Percentiles rank a stretch among this genome's conserved stretches.
Conservation (phyloP, 805 yeast species). For the Scheffersomyces amazonensis region DNA sequence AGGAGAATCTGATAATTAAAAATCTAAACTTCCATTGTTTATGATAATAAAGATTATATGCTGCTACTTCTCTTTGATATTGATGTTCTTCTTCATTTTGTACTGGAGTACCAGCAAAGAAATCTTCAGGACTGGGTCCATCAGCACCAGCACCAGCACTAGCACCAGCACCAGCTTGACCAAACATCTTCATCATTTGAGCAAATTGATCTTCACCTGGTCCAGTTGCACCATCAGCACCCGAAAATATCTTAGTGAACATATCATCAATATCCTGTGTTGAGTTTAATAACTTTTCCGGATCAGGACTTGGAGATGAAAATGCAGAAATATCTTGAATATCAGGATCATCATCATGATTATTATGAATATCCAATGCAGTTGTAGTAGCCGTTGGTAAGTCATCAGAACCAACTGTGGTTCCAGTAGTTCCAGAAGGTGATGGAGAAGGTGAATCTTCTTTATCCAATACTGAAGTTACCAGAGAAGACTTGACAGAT, state of each 20-base stretch:
- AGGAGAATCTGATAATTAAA: conserved; percentile 25
- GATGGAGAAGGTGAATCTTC: conserved; percentile 5
- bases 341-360: conserved; percentile 36
- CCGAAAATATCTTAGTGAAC: conserved; percentile 28
- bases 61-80: conserved; percentile 26
- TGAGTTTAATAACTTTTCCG: not conserved
- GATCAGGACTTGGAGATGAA: conserved; percentile 3
- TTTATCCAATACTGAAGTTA: conserved; percentile 34
- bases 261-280: conserved; percentile 32
- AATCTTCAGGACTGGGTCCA: conserved; percentile 1
- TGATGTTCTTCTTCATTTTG: conserved; percentile 14
- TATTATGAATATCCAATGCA: conserved; percentile 11
- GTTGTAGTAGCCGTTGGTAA: conserved; percentile 1
- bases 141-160: conserved; percentile 4
- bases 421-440: not conserved
- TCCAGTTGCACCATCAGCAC: conserved; percentile 7
- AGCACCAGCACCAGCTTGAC: conserved; percentile 4
- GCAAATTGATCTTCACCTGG: conserved; percentile 23
- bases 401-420: conserved; percentile 1
- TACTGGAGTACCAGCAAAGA: conserved; percentile 1
- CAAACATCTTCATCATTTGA: conserved; percentile 31
- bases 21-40: conserved; percentile 29
- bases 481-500: conserved; percentile 28
- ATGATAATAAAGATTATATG: conserved; percentile 30
- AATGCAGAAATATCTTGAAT: conserved; percentile 32